Conservation (phyloP, 2,329 filamentous ascomycete species). For the Cadophora sp. region DNA sequence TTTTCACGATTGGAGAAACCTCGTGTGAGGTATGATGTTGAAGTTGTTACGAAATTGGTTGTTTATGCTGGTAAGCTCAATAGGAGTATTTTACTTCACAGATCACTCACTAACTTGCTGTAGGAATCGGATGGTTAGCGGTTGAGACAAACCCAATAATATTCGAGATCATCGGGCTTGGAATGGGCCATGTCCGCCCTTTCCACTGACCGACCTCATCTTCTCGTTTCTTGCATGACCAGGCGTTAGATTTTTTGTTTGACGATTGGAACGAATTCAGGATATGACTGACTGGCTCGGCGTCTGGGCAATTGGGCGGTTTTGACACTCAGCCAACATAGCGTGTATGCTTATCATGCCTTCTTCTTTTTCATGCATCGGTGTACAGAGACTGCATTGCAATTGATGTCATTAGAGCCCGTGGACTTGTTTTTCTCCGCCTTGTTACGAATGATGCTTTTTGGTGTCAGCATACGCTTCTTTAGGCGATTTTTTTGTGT, state of each 20-base stretch:
- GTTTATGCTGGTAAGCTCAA: constrained; percentile 78
- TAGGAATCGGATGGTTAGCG: constrained; percentile 84
- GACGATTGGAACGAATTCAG: constrained; percentile 11
- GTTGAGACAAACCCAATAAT: constrained; percentile 54
- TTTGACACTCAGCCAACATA: neutral
- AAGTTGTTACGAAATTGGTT: constrained; percentile 95
- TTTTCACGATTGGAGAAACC: constrained; percentile 86
- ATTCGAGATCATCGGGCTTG: constrained; percentile 51
- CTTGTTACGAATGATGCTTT: neutral
- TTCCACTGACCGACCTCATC: constrained; percentile 12
- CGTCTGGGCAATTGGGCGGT: neutral
- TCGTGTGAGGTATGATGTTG: constrained; percentile 95
- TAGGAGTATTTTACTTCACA: constrained; percentile 18
- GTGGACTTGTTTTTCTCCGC: constrained; percentile 1
- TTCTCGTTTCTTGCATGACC: constrained; percentile 8
- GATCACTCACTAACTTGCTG: constrained; percentile 32
- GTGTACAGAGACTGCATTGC: constrained; percentile 5
- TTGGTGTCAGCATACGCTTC: neutral
- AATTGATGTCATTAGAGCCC: constrained; percentile 18
- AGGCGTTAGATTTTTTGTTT: constrained; percentile 9
- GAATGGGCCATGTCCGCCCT: constrained; percentile 42
- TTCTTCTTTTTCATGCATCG: neutral
- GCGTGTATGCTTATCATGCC: neutral
- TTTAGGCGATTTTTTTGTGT: neutral
- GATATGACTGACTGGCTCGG: constrained; percentile 1